These are phyloP conservation scores for Didymella keratinophila DNA, from an alignment of 2,329 filamentous ascomycete species.

Conservation along the genomic window DNA sequence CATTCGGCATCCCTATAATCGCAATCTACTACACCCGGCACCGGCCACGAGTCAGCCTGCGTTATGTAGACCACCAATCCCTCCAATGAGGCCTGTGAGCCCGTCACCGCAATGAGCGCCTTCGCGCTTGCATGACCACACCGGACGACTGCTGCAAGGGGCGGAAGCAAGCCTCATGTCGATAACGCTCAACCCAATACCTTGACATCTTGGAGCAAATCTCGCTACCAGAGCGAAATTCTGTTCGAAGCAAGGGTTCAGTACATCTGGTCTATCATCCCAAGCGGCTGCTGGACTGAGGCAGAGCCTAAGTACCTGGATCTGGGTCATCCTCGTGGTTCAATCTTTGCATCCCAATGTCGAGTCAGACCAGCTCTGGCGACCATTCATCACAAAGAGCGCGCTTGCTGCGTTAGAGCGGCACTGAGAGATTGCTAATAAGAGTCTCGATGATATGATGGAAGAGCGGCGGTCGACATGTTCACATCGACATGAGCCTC, in stretches of 20 bases:
- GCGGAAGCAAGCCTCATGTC: background rate
- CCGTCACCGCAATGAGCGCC: background rate
- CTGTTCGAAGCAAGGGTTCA: background rate
- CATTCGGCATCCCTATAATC: background rate
- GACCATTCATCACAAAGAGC: background rate
- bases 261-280: background rate
- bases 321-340: background rate
- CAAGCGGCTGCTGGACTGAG: background rate
- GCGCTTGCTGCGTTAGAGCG: background rate
- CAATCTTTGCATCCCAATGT: background rate
- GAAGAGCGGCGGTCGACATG: background rate
- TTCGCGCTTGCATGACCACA: background rate
- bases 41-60: background rate
- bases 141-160: background rate
- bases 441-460: background rate
- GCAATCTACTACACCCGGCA: background rate
- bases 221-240: background rate
- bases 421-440: background rate
- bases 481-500: background rate
- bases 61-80: background rate
- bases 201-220: background rate
- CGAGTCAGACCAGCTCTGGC: background rate
- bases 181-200: background rate
- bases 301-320: background rate
- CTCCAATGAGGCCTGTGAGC: background rate